Evolutionary conservation across 202 grass and related monocot genomes (phyloP), one percentile per base, ranked within the genome.

Genomic region (Panicum virgatum): DNA sequence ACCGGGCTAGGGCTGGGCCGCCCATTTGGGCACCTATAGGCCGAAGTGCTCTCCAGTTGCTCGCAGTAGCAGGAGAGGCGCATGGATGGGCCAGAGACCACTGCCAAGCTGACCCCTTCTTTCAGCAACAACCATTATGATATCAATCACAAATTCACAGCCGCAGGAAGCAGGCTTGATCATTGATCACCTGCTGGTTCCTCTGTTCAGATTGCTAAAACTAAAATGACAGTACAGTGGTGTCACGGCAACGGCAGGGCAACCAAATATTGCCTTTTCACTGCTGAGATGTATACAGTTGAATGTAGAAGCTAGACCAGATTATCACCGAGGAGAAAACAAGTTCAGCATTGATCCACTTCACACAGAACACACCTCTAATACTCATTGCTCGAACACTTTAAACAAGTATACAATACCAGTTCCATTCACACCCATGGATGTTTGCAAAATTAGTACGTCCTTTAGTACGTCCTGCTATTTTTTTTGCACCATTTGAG

Each of bases 71-170:
- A 34, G 32, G 32, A 34, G 32, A 34, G 32, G 20, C 19, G 5
- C 73, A 80, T 36, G 74, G 76, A 47, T 86, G 68, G 5, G 59
- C 59, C 37, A 73, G 46, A 57, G 76, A 86, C 76, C 76, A 80
- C 39, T 86, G 67, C 26, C 82, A 78, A 11, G 71, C 29, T 37
- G 81, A 63, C 54, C 36, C 38, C 83, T 90, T 77, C 85, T 90
- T 94, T 83, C 86, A 94, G n/a, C 46, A 16, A 48, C 46, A 59
- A 93, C 59, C 8, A 45, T 9, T 64, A 91, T 78, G 85, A 83
- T 69, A 77, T 16, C 85, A 86, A 75, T 7, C 19, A 19, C 50
- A 58, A 58, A 58, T 58, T 89, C 88, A 47, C 86, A 88, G 40
- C 85, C 73, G 6, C 75, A 90, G 6, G 88, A 90, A 68, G 64